These are phyloP conservation scores for Cicer pinnatifidum DNA, from an alignment of 306 rosid genomes.

Conservation along the genomic window DNA sequence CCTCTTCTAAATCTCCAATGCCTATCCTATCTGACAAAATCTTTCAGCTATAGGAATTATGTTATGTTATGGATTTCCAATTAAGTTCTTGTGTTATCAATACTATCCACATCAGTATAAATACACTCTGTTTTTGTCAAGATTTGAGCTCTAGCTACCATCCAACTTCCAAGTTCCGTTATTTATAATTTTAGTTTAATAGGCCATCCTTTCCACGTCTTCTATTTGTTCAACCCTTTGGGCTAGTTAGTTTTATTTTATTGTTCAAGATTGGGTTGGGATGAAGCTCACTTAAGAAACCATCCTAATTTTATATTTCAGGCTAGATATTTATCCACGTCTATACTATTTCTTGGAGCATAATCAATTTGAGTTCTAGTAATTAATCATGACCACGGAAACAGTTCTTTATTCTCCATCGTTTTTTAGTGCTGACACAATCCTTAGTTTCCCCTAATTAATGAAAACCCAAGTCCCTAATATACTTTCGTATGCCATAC, in stretches of 20 bases:
- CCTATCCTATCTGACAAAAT: constrained; percentile 31
- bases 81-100: constrained; percentile 4
- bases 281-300: constrained; percentile 4
- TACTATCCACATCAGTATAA: not conserved
- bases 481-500: not conserved
- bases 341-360: constrained; percentile 25
- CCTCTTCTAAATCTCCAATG: constrained; percentile 11
- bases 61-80: constrained; percentile 21
- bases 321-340: constrained; percentile 29
- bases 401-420: constrained; percentile 8
- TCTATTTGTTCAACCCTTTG: constrained; percentile 21
- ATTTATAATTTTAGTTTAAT: not conserved
- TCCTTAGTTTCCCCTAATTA: constrained; percentile 4
- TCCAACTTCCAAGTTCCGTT: not conserved
- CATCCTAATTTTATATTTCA: not conserved
- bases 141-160: constrained; percentile 12
- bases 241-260: not conserved
- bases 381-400: constrained; percentile 1
- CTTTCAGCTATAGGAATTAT: constrained; percentile 29
- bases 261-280: not conserved
- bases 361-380: constrained; percentile 13
- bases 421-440: constrained; percentile 8
- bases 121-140: not conserved
- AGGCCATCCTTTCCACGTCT: not conserved
- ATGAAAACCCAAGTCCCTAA: not conserved